Evolutionary conservation across 2,329 filamentous ascomycete species (phyloP).

Genomic region (Ceratocystis diversiconidia): DNA sequence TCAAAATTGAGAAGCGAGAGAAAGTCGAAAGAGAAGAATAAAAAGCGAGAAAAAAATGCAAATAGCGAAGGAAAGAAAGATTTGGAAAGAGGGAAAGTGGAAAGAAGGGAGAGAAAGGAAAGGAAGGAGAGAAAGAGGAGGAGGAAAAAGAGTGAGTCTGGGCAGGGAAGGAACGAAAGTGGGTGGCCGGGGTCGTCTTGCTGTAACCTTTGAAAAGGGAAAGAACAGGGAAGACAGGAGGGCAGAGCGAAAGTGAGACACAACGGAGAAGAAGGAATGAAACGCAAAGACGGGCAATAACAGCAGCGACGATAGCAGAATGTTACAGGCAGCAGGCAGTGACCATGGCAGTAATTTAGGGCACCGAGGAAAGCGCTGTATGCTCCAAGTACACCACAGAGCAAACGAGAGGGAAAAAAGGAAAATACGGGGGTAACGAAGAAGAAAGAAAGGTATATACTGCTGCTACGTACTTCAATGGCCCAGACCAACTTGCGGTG

Average conservation of each 20-base stretch:
- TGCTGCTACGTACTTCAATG: neutral
- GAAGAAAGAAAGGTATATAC: neutral
- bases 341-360: neutral
- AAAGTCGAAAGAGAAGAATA: conserved; percentile 9
- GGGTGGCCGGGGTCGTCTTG: conserved; percentile 13
- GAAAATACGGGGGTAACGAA: neutral
- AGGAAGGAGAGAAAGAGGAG: conserved; percentile 7
- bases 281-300: conserved; percentile 5
- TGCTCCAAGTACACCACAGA: neutral
- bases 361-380: neutral
- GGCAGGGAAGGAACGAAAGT: conserved; percentile 14
- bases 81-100: conserved; percentile 6
- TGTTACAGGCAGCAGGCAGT: neutral
- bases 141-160: conserved; percentile 6
- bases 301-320: conserved; percentile 4
- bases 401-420: neutral
- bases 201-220: conserved; percentile 11
- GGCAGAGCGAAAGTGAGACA: conserved; percentile 4
- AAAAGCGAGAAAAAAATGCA: conserved; percentile 9
- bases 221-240: conserved; percentile 10
- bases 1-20: conserved; percentile 8
- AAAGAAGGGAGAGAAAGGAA: conserved; percentile 14
- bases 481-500: conserved; percentile 5
- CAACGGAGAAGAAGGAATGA: conserved; percentile 9
- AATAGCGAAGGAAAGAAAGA: conserved; percentile 8